Evolutionary conservation across 768 basidiomycete species (phyloP).

Genomic region (Collybia sordida): DNA sequence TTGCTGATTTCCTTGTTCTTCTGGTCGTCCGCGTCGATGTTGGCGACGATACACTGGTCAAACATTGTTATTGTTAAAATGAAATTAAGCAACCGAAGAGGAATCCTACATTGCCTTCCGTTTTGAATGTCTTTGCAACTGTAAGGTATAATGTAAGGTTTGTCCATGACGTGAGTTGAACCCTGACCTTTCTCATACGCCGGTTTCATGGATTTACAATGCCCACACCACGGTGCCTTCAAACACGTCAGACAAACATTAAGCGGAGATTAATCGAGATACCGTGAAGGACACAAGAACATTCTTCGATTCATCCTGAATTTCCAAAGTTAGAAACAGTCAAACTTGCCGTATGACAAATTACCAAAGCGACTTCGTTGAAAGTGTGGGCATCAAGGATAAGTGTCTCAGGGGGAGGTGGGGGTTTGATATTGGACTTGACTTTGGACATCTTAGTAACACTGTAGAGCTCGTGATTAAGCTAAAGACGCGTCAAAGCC

Average conservation of each 20-base stretch:
- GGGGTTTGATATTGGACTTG: conserved; percentile 86
- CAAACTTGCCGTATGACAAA: conserved; percentile 11
- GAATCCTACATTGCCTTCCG: conserved; percentile 66
- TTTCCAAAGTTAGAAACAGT: neutral
- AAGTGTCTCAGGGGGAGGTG: conserved; percentile 70
- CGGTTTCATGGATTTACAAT: conserved; percentile 92
- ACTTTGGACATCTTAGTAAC: conserved; percentile 73
- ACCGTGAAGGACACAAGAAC: conserved; percentile 85
- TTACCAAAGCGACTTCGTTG: conserved; percentile 68
- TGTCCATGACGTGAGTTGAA: neutral
- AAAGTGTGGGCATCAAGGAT: conserved; percentile 74
- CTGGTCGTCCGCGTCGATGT: conserved; percentile 86
- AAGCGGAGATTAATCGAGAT: conserved; percentile 20
- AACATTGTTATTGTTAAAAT: neutral
- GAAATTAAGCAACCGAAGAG: neutral
- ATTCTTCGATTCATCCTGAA: conserved; percentile 68
- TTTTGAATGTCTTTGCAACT: conserved; percentile 79
- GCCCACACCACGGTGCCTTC: conserved; percentile 84
- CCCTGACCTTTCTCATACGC: conserved; percentile 71
- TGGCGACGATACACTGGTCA: conserved; percentile 80
- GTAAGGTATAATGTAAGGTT: neutral
- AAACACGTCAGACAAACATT: conserved; percentile 7
- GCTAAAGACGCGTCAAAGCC: neutral
- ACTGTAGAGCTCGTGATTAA: conserved; percentile 37
- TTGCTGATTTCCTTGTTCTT: conserved; percentile 69